A percentile compares a stretch with the other conserved stretches of the same genome.
Conservation (phyloP, 495 filamentous ascomycete species). For the Lasiosphaeria ovina region DNA sequence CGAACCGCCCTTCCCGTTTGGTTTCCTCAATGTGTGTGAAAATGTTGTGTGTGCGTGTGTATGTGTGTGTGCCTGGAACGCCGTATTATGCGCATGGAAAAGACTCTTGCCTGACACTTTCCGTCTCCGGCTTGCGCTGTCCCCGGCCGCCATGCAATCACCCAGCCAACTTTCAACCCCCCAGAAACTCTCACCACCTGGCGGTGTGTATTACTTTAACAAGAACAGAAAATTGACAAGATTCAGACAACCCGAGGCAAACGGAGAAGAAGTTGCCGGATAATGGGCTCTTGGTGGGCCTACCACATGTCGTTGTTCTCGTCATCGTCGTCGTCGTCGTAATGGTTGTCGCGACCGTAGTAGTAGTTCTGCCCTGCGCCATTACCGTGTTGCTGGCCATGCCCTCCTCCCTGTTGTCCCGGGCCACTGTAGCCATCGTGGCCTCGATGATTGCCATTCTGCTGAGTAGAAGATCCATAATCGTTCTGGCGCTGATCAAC, state of each 20-base stretch:
- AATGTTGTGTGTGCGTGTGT: too few species aligned
- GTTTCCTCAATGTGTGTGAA: too few species aligned
- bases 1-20: too few species aligned
- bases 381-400: constrained; percentile 15
- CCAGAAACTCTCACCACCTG: too few species aligned
- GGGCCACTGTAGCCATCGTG: constrained; percentile 13
- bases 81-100: too few species aligned
- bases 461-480: constrained; percentile 10
- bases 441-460: constrained; percentile 17
- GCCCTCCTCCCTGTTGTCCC: constrained; percentile 1
- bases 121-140: too few species aligned
- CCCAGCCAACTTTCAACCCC: too few species aligned
- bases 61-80: too few species aligned
- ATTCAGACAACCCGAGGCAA: neutral
- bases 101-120: too few species aligned
- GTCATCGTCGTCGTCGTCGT: constrained; percentile 20
- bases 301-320: constrained; percentile 34
- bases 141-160: too few species aligned
- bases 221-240: neutral
- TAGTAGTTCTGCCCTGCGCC: constrained; percentile 18
- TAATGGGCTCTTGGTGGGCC: constrained; percentile 15
- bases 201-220: too few species aligned
- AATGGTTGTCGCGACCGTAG: constrained; percentile 18
- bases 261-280: neutral
- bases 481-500: constrained; percentile 25